Conservation (phyloP, 192 early-diverging fungal species). For the Linnemannia zychae region DNA sequence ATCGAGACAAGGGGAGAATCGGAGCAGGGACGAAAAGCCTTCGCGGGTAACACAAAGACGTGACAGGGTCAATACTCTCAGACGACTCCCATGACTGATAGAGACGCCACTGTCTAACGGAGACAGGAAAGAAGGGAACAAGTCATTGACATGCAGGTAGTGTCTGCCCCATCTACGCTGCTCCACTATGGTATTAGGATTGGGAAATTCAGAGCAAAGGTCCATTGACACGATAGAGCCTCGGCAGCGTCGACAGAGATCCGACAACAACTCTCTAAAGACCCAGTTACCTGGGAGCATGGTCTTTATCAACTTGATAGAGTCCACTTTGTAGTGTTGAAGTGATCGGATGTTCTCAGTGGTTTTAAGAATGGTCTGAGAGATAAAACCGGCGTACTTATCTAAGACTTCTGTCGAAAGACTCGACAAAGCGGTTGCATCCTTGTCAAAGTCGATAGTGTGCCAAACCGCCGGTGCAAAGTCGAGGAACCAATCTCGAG, state of each 20-base stretch:
- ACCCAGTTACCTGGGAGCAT: neutral
- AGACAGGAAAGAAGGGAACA: neutral
- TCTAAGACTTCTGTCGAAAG: neutral
- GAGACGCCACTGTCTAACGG: neutral
- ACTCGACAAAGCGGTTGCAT: neutral
- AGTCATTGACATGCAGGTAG: neutral
- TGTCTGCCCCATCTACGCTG: neutral
- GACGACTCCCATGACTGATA: neutral
- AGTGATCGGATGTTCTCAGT: neutral
- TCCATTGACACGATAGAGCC: neutral
- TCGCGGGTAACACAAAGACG: neutral
- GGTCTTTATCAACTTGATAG: neutral
- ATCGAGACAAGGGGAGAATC: neutral
- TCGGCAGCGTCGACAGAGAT: neutral
- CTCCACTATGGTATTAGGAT: neutral
- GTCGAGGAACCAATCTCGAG: neutral
- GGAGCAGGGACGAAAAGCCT: neutral
- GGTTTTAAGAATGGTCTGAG: neutral
- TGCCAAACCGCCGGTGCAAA: neutral
- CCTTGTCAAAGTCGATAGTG: neutral
- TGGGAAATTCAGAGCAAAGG: neutral
- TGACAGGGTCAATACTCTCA: neutral
- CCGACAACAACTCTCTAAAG: neutral
- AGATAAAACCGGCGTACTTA: neutral
- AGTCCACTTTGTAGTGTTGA: neutral